Evolutionary conservation across 208 protist genomes (phyloP), one percentile per base, ranked within the genome.

Genomic region (Acanthamoeba culbertsoni): DNA sequence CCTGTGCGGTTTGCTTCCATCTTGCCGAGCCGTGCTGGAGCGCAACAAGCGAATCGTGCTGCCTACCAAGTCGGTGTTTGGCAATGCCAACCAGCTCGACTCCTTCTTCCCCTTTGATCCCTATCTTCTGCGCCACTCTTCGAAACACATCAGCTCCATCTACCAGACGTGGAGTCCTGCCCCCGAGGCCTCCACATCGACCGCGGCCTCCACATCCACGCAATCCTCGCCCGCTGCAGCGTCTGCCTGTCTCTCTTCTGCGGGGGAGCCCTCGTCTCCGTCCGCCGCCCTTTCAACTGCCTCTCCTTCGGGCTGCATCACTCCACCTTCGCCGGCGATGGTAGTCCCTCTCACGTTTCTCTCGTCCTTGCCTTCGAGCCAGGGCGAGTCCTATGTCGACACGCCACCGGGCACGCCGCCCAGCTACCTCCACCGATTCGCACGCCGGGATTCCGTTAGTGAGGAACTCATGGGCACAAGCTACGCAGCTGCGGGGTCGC

Each of bases 71-170:
- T 48, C 84, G 12, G 42, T 55, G 7, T 92, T 92, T 51, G 86
- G 45, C 42, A 91, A 94, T 0, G 40, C 59, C 28, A 94, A 96
- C 57, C 71, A 94, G 51, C 91, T 96, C n/a, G 94, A 96, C 73
- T 91, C 94, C 10, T 96, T 96, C 63, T 96, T 96, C 63, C 94
- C 94, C 46, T 96, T 96, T n/a, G 94, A 96, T 40, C 94, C 94
- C 45, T 96, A 96, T 23, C 62, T 96, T 4, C 48, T 96, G 28
- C 75, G 46, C 35, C 86, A 75, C n/a, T 92, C 86, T 14, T 92
- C 86, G n/a, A 75, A 77, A 18, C 59, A 77, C 59, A 75, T 92
- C 46, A 68, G 23, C 35, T 7, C 51, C 37, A 92, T 92, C 51
- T 92, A 92, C 43, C 86, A 92, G 59, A 48, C 86, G 3, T 92